Conservation (phyloP, 208 protist genomes). For the Strigomonas galati region DNA sequence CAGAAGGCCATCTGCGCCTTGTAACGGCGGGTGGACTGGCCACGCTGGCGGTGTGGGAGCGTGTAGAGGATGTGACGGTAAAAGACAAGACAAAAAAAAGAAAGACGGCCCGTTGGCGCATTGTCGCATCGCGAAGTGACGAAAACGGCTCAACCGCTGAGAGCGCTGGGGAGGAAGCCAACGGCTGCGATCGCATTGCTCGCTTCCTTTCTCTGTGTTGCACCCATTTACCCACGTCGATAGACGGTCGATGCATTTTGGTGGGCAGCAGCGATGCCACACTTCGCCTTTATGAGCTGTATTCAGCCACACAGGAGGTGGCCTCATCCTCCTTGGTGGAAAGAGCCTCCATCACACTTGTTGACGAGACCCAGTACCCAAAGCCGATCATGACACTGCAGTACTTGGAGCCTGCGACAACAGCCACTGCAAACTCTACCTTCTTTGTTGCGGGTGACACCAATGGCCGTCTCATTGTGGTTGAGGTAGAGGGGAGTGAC, state of each 20-base stretch:
- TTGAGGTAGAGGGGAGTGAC: constrained; percentile 7
- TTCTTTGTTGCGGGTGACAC: constrained; percentile 59
- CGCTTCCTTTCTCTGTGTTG: constrained; percentile 51
- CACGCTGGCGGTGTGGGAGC: constrained; percentile 47
- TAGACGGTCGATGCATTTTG: constrained; percentile 19
- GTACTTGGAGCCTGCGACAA: constrained; percentile 1
- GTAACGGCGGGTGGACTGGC: constrained; percentile 61
- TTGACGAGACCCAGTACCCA: neutral
- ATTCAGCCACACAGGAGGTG: neutral
- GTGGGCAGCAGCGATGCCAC: constrained; percentile 70
- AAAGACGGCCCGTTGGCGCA: constrained; percentile 3
- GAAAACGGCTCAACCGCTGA: constrained; percentile 4
- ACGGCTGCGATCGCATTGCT: constrained; percentile 28
- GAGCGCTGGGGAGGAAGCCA: neutral
- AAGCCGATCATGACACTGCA: constrained; percentile 50
- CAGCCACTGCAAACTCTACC: neutral
- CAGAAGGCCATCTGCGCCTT: constrained; percentile 14
- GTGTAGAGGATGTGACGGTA: neutral
- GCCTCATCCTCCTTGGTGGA: neutral
- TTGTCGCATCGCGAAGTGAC: constrained; percentile 1
- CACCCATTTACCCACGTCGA: neutral
- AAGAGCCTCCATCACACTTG: neutral
- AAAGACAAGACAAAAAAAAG: neutral
- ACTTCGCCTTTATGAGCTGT: constrained; percentile 30
- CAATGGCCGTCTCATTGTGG: constrained; percentile 43